Conservation (phyloP, 108 stramenopile species). For the Cyclotella cryptica region DNA sequence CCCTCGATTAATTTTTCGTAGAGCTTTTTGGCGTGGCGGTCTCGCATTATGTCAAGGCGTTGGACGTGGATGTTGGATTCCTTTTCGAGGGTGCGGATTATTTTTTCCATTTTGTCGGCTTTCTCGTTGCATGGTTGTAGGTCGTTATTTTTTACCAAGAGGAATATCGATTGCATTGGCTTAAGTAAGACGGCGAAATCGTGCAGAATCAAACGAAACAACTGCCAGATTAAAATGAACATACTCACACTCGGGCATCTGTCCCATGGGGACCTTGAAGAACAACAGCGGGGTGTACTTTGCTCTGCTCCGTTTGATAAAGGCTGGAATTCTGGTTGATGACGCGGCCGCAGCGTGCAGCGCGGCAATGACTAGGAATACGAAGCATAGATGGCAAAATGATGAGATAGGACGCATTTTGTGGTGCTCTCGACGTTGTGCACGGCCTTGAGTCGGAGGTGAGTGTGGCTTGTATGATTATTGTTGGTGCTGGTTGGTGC, state of each 20-base stretch:
- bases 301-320: conserved; percentile 47
- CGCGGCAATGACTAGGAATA: conserved; percentile 12
- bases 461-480: too few relatives aligned
- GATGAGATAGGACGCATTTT: background rate
- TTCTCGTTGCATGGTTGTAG: background rate
- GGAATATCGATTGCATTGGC: too few relatives aligned
- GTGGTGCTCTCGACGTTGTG: too few relatives aligned
- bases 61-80: conserved; percentile 70
- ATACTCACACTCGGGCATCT: conserved; percentile 67
- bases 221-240: conserved; percentile 1
- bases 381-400: background rate
- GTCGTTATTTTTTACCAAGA: background rate
- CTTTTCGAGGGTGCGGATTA: conserved; percentile 63
- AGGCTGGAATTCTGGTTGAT: conserved; percentile 42
- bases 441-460: too few relatives aligned
- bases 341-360: background rate
- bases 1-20: conserved; percentile 57
- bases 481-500: too few relatives aligned
- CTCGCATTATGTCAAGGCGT: conserved; percentile 68
- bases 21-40: conserved; percentile 59
- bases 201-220: background rate
- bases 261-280: conserved; percentile 72
- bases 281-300: conserved; percentile 78
- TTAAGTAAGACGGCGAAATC: background rate
- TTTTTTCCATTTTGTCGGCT: conserved; percentile 74